These are phyloP conservation scores for Aspergillus fischeri DNA, from an alignment of 2,329 filamentous ascomycete species.

Conservation along the genomic window DNA sequence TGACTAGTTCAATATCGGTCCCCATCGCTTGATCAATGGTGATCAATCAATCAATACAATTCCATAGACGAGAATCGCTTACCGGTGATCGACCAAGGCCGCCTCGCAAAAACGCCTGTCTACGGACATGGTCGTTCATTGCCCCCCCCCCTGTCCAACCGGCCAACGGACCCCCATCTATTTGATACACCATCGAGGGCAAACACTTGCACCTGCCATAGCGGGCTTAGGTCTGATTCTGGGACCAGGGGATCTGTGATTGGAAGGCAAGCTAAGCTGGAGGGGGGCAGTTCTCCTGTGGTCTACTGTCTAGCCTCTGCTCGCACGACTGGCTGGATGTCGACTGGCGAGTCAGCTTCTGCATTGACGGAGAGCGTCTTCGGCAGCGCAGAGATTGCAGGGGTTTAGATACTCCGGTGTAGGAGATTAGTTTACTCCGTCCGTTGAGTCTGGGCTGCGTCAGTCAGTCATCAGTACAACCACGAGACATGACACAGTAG, in stretches of 20 bases:
- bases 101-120: background rate
- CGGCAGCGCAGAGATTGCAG: background rate
- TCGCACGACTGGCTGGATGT: background rate
- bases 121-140: background rate
- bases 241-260: background rate
- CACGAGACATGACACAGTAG: background rate
- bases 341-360: background rate
- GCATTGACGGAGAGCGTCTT: background rate
- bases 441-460: background rate
- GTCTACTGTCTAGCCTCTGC: background rate
- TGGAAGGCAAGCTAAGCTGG: background rate
- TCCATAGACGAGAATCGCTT: background rate
- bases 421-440: background rate
- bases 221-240: background rate
- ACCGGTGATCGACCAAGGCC: background rate
- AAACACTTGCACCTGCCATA: background rate
- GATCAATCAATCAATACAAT: background rate
- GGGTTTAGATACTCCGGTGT: background rate
- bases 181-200: background rate
- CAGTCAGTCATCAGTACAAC: background rate
- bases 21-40: background rate
- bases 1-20: background rate
- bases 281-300: background rate
- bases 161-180: background rate
- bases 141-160: background rate